Percentiles rank a stretch among this genome's conserved stretches.
Conservation (phyloP, 768 basidiomycete genomes). For the Boletus rufocinnamomeus region DNA sequence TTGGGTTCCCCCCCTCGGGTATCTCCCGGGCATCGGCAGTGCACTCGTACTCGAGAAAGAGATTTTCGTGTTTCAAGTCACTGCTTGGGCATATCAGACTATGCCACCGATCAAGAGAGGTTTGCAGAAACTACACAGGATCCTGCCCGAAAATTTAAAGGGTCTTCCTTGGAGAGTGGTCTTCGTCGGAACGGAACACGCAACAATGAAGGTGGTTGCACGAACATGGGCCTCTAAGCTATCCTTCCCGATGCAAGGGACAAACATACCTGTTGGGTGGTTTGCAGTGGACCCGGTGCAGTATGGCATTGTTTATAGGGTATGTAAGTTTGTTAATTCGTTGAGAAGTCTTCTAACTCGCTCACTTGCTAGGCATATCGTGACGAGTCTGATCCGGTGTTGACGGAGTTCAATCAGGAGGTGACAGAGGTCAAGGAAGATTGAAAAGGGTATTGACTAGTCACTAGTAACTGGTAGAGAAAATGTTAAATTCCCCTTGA, state of each 20-base stretch:
- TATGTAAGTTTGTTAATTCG: not conserved
- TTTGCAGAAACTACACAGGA: not conserved
- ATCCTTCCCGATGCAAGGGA: not conserved
- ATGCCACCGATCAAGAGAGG: not conserved
- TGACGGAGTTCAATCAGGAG: too few relatives aligned
- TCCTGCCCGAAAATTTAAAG: not conserved
- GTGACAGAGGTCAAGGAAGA: too few relatives aligned
- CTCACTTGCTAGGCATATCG: not conserved
- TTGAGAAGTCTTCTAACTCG: not conserved
- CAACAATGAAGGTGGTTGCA: not conserved
- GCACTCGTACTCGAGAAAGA: not conserved
- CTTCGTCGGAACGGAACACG: not conserved
- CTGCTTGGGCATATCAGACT: fast-evolving
- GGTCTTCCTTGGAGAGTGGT: not conserved
- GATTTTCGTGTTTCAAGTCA: not conserved
- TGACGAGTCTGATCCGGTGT: not conserved
- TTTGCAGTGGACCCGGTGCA: not conserved
- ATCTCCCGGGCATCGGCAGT: not conserved
- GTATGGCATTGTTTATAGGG: not conserved
- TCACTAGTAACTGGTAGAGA: too few relatives aligned
- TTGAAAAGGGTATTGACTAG: too few relatives aligned
- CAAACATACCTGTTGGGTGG: not conserved
- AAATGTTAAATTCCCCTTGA: too few relatives aligned
- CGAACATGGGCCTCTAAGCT: not conserved
- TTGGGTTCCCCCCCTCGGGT: too few relatives aligned